Conservation (phyloP, 306 rosid genomes). For the Trichosanthes cucumerina region DNA sequence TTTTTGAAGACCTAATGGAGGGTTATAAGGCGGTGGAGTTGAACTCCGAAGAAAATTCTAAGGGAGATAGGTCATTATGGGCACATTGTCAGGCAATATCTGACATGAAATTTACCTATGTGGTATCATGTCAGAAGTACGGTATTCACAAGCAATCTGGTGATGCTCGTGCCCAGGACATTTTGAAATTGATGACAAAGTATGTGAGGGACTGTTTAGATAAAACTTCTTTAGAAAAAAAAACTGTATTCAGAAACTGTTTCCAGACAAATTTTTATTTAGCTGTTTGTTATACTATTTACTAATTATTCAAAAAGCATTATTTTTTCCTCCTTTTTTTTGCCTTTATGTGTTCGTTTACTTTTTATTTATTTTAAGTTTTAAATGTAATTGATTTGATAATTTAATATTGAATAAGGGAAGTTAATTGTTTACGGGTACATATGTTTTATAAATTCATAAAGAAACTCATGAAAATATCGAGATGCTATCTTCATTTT, state of each 20-base stretch:
- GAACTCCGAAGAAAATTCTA: constrained; percentile 68
- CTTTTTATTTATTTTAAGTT: neutral
- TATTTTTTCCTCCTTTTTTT: neutral
- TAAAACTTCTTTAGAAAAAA: neutral
- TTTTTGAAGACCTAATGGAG: constrained; percentile 71
- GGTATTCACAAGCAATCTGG: constrained; percentile 92
- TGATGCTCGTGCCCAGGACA: constrained; percentile 78
- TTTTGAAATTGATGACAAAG: constrained; percentile 83
- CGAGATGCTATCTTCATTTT: neutral
- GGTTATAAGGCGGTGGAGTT: constrained; percentile 85
- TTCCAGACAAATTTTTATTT: neutral
- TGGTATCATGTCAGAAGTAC: constrained; percentile 90
- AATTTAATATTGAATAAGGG: neutral
- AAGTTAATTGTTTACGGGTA: neutral
- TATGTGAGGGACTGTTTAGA: constrained; percentile 18
- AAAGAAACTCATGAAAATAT: neutral
- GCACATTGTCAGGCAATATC: constrained; percentile 91
- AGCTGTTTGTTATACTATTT: neutral
- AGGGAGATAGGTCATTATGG: constrained; percentile 79
- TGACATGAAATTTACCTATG: constrained; percentile 93
- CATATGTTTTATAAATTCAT: neutral
- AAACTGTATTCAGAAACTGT: neutral
- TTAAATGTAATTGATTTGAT: neutral
- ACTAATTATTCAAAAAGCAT: neutral
- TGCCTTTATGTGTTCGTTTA: neutral